Percentiles rank a stretch among this genome's conserved stretches.
Conservation (phyloP, 768 basidiomycete genomes). For the Mycena galopus region DNA sequence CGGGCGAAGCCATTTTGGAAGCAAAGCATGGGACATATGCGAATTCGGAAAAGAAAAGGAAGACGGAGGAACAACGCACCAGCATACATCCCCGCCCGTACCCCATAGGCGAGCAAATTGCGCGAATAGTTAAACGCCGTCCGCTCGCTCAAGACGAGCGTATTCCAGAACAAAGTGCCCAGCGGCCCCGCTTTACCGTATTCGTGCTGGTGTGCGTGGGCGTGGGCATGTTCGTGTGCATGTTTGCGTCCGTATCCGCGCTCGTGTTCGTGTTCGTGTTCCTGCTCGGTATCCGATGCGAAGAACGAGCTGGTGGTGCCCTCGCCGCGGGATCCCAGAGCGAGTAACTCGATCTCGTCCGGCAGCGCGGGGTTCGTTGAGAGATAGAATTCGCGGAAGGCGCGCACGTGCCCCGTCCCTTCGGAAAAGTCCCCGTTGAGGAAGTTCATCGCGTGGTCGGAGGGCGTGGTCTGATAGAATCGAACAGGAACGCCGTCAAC, state of each 20-base stretch:
- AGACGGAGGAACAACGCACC: constrained; percentile 42
- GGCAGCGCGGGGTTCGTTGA: constrained; percentile 29
- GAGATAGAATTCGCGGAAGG: constrained; percentile 54
- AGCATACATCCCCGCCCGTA: constrained; percentile 68
- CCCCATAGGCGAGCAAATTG: constrained; percentile 70
- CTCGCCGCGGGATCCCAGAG: too few species aligned
- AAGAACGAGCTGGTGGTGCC: not conserved
- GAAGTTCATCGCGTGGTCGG: constrained; percentile 72
- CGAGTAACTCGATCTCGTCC: not conserved
- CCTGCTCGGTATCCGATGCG: not conserved
- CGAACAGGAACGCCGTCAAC: not conserved
- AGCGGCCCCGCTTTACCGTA: constrained; percentile 47
- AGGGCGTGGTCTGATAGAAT: constrained; percentile 60
- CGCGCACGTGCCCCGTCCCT: constrained; percentile 35
- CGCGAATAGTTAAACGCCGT: constrained; percentile 63
- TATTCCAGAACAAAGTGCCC: constrained; percentile 54
- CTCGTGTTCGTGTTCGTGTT: too few species aligned
- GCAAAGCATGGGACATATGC: too few species aligned
- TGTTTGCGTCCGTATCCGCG: too few species aligned
- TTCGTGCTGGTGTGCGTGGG: not conserved
- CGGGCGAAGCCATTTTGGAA: too few species aligned
- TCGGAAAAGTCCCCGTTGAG: constrained; percentile 62
- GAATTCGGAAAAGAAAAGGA: too few species aligned
- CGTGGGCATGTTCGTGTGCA: not conserved
- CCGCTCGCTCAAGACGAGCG: constrained; percentile 61